Evolutionary conservation across 176 grass and related monocot genomes (phyloP).

Genomic region (Neostapfia colusana): DNA sequence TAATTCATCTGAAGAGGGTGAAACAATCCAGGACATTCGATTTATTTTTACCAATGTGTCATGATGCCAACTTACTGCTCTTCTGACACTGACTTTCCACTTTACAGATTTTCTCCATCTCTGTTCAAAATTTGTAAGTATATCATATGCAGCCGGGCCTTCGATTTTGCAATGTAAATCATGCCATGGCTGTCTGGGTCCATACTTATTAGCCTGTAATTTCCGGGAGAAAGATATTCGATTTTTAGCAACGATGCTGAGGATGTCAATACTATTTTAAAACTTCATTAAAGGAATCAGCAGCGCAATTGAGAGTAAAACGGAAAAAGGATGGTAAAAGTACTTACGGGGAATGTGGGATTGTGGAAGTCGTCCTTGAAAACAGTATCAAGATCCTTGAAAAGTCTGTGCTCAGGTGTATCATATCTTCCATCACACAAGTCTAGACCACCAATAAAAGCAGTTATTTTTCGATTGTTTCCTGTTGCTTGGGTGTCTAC

Average conservation of each 20-base stretch:
- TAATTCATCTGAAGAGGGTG: conserved; percentile 47
- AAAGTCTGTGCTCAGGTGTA: conserved; percentile 75
- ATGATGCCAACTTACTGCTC: conserved; percentile 70
- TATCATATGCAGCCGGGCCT: conserved; percentile 82
- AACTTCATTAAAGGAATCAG: background rate
- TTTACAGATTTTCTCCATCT: conserved; percentile 87
- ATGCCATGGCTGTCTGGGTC: conserved; percentile 91
- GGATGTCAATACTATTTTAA: background rate
- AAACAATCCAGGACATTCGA: conserved; percentile 88
- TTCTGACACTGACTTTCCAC: conserved; percentile 74
- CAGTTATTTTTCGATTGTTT: conserved; percentile 91
- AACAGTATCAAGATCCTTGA: conserved; percentile 69
- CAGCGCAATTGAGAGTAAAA: background rate
- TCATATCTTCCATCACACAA: conserved; percentile 83
- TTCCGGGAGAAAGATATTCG: background rate
- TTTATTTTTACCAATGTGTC: conserved; percentile 82
- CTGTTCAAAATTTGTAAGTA: conserved; percentile 93
- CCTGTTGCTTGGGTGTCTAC: conserved; percentile 75
- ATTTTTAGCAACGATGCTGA: background rate
- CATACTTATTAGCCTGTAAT: conserved; percentile 48
- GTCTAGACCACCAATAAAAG: conserved; percentile 94
- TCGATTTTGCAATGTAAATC: conserved; percentile 94
- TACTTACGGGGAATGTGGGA: conserved; percentile 74
- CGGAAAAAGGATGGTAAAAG: background rate
- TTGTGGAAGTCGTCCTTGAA: conserved; percentile 88